A percentile compares a stretch with the other conserved stretches of the same genome.
These are phyloP conservation scores for Centrapalus pauciflorus DNA, from an alignment of 129 eudicot species.

Conservation along the genomic window DNA sequence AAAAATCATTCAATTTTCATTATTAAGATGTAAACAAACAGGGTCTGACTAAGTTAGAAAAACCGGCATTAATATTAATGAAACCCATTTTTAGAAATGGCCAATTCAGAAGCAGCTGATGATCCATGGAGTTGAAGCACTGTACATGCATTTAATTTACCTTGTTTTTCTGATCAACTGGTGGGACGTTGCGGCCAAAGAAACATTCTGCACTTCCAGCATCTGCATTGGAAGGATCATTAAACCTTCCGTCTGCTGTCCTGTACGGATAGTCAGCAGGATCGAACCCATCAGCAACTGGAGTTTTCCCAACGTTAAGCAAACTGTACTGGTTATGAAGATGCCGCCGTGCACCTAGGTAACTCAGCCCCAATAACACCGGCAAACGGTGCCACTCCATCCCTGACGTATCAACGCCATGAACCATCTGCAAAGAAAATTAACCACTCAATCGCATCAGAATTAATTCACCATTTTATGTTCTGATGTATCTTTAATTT, in stretches of 20 bases:
- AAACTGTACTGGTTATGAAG: conserved; percentile 48
- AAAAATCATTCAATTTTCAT: no score
- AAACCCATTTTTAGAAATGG: neutral
- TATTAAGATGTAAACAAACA: no score
- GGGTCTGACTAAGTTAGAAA: no score
- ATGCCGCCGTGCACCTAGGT: conserved; percentile 48
- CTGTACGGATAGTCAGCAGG: conserved; percentile 35
- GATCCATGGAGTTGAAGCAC: neutral
- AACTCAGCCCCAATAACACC: conserved; percentile 44
- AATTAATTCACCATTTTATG: neutral
- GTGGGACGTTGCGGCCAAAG: conserved; percentile 54
- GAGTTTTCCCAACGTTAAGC: conserved; percentile 32
- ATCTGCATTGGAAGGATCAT: conserved; percentile 42
- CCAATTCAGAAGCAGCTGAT: neutral
- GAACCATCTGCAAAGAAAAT: conserved; percentile 41
- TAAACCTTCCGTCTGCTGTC: conserved; percentile 35
- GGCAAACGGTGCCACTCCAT: conserved; percentile 56
- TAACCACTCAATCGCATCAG: neutral
- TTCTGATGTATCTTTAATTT: no score
- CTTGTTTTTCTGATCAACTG: conserved; percentile 28
- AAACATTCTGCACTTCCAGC: conserved; percentile 46
- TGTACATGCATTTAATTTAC: conserved; percentile 14
- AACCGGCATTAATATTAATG: neutral
- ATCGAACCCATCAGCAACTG: conserved; percentile 13
- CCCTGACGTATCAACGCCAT: conserved; percentile 33